These are phyloP conservation scores for Fusarium vanettenii DNA, from an alignment of 2,329 filamentous ascomycete genomes.

Conservation along the genomic window DNA sequence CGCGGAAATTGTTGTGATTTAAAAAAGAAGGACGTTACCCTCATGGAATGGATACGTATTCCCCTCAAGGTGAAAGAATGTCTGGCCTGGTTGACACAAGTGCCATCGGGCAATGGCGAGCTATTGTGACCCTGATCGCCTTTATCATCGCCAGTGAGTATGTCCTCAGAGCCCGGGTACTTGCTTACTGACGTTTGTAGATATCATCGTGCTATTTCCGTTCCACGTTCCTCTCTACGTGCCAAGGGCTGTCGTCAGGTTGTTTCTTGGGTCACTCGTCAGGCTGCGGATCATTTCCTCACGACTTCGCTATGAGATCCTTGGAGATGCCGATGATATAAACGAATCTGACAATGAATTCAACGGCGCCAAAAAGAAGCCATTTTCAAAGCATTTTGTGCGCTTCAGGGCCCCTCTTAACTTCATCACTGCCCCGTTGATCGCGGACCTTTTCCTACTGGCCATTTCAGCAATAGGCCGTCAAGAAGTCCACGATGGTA, in stretches of 20 bases:
- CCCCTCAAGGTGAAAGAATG: too few species aligned
- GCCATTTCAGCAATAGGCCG: slow-evolving; percentile 76
- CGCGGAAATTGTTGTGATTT: too few species aligned
- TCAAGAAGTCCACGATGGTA: slow-evolving; percentile 76
- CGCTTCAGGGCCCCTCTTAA: slow-evolving; percentile 72
- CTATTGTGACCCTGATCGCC: slow-evolving; percentile 71
- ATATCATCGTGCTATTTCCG: slow-evolving; percentile 76
- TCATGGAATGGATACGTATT: too few species aligned
- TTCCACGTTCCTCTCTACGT: slow-evolving; percentile 73
- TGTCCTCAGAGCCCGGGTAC: not conserved
- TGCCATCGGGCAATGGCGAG: too few species aligned
- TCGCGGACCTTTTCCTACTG: slow-evolving; percentile 77
- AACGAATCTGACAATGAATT: not conserved
- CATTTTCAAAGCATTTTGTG: slow-evolving; percentile 55
- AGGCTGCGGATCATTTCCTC: slow-evolving; percentile 64
- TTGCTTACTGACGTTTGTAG: slow-evolving; percentile 51
- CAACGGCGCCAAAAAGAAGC: not conserved
- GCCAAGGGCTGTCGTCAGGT: slow-evolving; percentile 62
- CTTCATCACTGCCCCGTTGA: slow-evolving; percentile 76
- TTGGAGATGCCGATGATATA: slow-evolving; percentile 21
- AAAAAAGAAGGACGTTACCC: too few species aligned
- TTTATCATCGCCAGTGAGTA: slow-evolving; percentile 77
- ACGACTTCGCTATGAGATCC: slow-evolving; percentile 43
- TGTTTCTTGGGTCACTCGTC: slow-evolving; percentile 51
- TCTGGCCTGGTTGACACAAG: too few species aligned